Percentiles rank a stretch among this genome's conserved stretches.
Evolutionary conservation across 495 filamentous ascomycete species (phyloP).

Genomic region (Penicillium tannophilum): DNA sequence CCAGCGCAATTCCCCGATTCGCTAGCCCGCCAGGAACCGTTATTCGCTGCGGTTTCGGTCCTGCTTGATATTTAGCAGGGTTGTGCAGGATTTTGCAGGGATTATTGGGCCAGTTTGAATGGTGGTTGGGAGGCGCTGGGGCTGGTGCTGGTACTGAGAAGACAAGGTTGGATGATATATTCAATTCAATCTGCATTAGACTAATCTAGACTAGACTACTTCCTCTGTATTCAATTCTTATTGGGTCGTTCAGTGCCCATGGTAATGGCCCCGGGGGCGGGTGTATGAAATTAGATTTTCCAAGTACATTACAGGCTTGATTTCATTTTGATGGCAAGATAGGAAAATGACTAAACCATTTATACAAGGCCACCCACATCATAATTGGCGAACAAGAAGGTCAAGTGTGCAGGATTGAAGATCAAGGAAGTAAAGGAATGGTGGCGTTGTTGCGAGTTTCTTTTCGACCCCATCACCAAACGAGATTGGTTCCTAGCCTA

Average conservation of each 20-base stretch:
- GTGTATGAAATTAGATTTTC: no score
- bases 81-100: slow-evolving; percentile 14
- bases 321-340: not conserved
- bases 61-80: slow-evolving; percentile 14
- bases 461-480: slow-evolving; percentile 6
- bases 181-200: no score
- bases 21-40: slow-evolving; percentile 27
- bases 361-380: not conserved
- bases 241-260: no score
- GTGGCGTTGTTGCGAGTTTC: slow-evolving; percentile 1
- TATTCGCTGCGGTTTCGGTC: slow-evolving; percentile 28
- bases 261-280: no score
- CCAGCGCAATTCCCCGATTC: slow-evolving; percentile 28
- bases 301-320: no score
- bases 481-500: slow-evolving; percentile 8
- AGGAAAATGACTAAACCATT: no score
- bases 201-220: no score
- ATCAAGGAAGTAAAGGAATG: slow-evolving; percentile 2
- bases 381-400: not conserved
- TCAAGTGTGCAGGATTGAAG: not conserved
- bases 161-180: not conserved
- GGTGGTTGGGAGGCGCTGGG: not conserved
- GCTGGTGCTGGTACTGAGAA: not conserved
- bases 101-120: slow-evolving; percentile 15
- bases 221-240: no score